These are phyloP conservation scores for Wickerhamiella azymoides DNA, from an alignment of 805 yeast genomes.

Conservation along the genomic window DNA sequence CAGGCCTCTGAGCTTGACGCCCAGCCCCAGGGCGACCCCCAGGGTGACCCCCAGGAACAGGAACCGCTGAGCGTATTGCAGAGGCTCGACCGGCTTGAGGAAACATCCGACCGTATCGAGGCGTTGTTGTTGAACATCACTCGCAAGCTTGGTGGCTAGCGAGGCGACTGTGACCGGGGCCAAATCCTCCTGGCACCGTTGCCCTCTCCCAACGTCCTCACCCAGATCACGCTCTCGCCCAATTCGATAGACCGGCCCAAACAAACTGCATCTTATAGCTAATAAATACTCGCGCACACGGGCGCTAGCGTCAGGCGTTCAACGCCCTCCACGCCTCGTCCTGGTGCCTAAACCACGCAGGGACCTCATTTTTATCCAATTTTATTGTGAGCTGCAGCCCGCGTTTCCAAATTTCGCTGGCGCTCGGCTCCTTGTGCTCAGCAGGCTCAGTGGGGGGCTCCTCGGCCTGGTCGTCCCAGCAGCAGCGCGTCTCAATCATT, in stretches of 20 bases:
- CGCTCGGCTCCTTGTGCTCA: constrained; percentile 25
- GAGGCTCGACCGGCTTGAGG: constrained; percentile 2
- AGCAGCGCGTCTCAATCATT: constrained; percentile 38
- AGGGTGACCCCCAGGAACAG: neutral
- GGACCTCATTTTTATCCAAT: constrained; percentile 41
- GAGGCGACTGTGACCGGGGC: no score
- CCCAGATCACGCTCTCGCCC: no score
- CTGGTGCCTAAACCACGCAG: constrained; percentile 59
- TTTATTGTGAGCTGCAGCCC: neutral
- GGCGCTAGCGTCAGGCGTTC: neutral
- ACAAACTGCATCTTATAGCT: no score
- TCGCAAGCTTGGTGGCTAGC: no score
- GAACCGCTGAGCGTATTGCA: neutral
- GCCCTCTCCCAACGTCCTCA: no score
- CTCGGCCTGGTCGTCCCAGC: constrained; percentile 37
- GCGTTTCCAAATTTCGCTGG: neutral
- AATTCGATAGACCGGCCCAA: no score
- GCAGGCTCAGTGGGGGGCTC: constrained; percentile 23
- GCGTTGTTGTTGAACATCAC: neutral
- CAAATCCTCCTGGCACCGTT: no score
- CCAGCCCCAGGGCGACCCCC: neutral
- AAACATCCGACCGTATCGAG: constrained; percentile 2
- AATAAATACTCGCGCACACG: no score
- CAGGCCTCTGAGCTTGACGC: neutral
- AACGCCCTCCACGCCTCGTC: constrained; percentile 32